Evolutionary conservation across 768 basidiomycete species (phyloP).

Genomic region (Tubosaeta brunneosetosa): DNA sequence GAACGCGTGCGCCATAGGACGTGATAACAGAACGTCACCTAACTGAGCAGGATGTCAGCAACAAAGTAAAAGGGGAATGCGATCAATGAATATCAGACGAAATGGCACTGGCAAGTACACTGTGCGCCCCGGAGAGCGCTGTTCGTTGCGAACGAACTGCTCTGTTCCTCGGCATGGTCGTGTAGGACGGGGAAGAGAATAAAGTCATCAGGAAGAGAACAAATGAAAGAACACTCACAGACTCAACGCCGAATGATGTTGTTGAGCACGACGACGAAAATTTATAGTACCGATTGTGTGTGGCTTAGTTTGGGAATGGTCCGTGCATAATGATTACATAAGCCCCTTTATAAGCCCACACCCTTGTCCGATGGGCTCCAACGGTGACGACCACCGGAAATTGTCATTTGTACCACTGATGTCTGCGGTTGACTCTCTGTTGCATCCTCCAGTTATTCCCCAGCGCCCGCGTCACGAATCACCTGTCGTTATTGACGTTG

Average conservation of each 20-base stretch:
- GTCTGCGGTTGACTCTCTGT: conserved; percentile 15
- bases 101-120: conserved; percentile 90
- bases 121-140: conserved; percentile 55
- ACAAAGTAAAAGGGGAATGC: not conserved
- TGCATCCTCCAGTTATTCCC: conserved; percentile 1
- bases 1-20: not conserved
- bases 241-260: not conserved
- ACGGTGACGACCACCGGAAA: conserved; percentile 21
- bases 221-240: conserved; percentile 11
- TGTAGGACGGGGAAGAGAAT: conserved; percentile 91
- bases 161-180: conserved; percentile 86
- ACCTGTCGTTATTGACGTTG: conserved; percentile 42
- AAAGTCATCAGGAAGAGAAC: conserved; percentile 51
- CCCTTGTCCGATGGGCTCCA: not conserved
- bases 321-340: conserved; percentile 30
- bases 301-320: conserved; percentile 28
- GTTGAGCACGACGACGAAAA: conserved; percentile 1
- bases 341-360: conserved; percentile 12
- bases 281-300: conserved; percentile 27
- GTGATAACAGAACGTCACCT: not conserved
- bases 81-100: conserved; percentile 52
- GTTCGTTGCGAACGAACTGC: conserved; percentile 75
- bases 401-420: conserved; percentile 12
- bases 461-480: conserved; percentile 16
- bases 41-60: conserved; percentile 13